Conservation (phyloP, 2,329 filamentous ascomycete genomes). For the Trichophyton mentagrophytes region DNA sequence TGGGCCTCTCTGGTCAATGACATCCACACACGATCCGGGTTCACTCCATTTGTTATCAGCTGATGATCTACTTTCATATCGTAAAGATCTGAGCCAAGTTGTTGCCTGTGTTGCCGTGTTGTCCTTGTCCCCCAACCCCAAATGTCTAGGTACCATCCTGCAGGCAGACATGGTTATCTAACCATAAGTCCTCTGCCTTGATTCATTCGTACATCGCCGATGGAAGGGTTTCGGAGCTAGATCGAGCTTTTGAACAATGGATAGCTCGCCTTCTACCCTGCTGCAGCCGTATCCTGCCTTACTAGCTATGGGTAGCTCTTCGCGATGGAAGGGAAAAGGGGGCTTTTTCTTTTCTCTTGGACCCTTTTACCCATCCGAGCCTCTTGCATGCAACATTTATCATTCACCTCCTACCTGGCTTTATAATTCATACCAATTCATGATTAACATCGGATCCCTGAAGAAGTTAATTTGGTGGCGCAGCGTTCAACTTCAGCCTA, state of each 20-base stretch:
- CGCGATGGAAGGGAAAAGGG: not conserved
- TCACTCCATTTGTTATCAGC: not conserved
- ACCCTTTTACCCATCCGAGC: not conserved
- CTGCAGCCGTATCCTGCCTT: not conserved
- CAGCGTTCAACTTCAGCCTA: not conserved
- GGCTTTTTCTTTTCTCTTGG: not conserved
- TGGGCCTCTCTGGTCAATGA: not conserved
- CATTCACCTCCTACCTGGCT: not conserved
- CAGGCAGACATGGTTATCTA: not conserved
- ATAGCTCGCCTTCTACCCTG: not conserved
- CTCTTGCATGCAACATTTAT: constrained; percentile 5
- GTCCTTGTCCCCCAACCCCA: not conserved
- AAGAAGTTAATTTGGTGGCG: constrained; percentile 2
- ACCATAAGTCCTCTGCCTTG: not conserved
- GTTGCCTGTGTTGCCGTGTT: not conserved
- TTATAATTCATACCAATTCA: constrained; percentile 2
- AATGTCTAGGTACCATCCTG: not conserved
- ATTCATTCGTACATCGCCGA: constrained; percentile 1
- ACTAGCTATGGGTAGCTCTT: not conserved
- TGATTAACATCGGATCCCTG: not conserved
- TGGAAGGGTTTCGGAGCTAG: not conserved
- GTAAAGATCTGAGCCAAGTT: not conserved
- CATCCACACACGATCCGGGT: not conserved
- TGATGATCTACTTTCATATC: constrained; percentile 1
- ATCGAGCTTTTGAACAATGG: not conserved